These are phyloP conservation scores for Sugiyamaella americana DNA, from an alignment of 805 yeast genomes.

Conservation along the genomic window DNA sequence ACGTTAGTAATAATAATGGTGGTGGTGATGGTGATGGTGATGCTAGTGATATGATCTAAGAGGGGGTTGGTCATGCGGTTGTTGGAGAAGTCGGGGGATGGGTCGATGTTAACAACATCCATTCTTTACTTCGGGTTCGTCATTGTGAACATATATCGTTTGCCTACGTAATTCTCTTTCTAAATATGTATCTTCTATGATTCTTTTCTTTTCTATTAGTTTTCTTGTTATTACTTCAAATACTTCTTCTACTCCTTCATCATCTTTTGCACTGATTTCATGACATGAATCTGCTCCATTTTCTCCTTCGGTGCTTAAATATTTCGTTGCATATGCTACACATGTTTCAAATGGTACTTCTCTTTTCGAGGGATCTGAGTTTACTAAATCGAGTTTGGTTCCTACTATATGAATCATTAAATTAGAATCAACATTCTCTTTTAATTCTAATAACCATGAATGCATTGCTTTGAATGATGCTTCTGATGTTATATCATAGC, in stretches of 20 bases:
- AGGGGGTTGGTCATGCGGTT: too few relatives aligned
- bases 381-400: slow-evolving; percentile 31
- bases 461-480: slow-evolving; percentile 33
- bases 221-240: slow-evolving; percentile 30
- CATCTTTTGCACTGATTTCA: slow-evolving; percentile 32
- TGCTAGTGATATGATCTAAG: too few relatives aligned
- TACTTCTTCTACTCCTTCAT: slow-evolving; percentile 32
- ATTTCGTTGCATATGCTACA: slow-evolving; percentile 27
- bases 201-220: slow-evolving; percentile 22
- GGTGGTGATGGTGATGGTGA: too few relatives aligned
- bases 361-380: slow-evolving; percentile 29
- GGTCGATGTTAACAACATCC: slow-evolving; percentile 19
- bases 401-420: slow-evolving; percentile 33
- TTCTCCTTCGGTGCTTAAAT: slow-evolving; percentile 19
- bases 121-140: slow-evolving; percentile 22
- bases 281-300: slow-evolving; percentile 29
- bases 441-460: slow-evolving; percentile 31
- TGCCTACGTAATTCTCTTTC: slow-evolving; percentile 19
- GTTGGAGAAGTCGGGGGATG: too few relatives aligned
- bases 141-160: slow-evolving; percentile 25
- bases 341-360: slow-evolving; percentile 33
- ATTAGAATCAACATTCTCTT: slow-evolving; percentile 25
- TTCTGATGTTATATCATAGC: slow-evolving; percentile 32
- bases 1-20: too few relatives aligned
- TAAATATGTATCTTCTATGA: slow-evolving; percentile 14